These are phyloP conservation scores for Tricholomella constricta DNA, from an alignment of 768 basidiomycete genomes.

Conservation along the genomic window DNA sequence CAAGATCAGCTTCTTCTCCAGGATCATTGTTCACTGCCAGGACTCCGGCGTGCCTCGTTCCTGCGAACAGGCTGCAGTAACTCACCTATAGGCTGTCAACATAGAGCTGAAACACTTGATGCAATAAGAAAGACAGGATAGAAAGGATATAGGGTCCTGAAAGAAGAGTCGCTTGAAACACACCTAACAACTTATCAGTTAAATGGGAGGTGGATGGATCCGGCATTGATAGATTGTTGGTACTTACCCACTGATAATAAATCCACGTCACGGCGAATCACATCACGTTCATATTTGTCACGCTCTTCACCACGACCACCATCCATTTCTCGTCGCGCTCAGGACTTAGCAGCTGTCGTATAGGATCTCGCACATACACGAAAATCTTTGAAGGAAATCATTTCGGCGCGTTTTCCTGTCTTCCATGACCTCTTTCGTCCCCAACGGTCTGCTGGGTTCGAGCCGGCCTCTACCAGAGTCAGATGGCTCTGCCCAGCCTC, in stretches of 20 bases:
- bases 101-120: no score
- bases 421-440: conserved; percentile 18
- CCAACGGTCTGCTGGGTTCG: conserved; percentile 16
- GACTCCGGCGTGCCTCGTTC: no score
- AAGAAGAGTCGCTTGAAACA: no score
- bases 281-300: background rate
- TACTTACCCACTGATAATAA: background rate
- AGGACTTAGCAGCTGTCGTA: background rate
- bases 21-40: no score
- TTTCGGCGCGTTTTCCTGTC: background rate
- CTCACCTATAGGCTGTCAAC: no score
- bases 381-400: background rate
- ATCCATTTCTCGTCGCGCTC: background rate
- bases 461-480: background rate
- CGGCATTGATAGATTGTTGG: no score
- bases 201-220: no score
- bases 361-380: background rate
- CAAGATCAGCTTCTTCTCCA: no score
- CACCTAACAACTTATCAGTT: no score
- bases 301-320: background rate
- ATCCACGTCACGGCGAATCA: background rate
- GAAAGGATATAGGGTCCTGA: no score
- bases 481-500: background rate
- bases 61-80: no score
- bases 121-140: no score